Percentiles rank a stretch among this genome's conserved stretches.
phyloP scores from a whole-genome alignment of 2,329 filamentous ascomycete genomes.

The Ophiostoma angusticollis region DNA sequence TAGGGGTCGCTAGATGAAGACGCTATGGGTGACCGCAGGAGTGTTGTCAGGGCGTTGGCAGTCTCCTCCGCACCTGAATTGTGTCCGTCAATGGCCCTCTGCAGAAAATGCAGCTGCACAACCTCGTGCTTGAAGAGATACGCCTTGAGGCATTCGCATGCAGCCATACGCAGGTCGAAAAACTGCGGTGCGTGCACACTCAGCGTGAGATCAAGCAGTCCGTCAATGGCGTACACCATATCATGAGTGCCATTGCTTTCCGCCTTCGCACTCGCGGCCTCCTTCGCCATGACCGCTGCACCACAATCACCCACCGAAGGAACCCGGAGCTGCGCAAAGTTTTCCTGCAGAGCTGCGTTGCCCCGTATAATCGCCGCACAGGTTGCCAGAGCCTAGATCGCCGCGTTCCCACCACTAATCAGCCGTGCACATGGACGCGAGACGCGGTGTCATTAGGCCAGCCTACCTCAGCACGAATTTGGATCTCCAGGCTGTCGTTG shows the following conservation, averaged over 20 bases:
- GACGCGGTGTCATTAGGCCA: constrained; percentile 3
- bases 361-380: constrained; percentile 81
- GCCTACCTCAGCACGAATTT: constrained; percentile 68
- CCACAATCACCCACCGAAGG: no score
- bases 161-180: constrained; percentile 72
- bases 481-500: constrained; percentile 54
- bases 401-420: background rate
- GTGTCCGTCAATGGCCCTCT: constrained; percentile 81
- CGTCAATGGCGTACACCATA: constrained; percentile 84
- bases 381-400: constrained; percentile 62
- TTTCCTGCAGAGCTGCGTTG: constrained; percentile 70
- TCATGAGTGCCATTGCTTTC: constrained; percentile 32
- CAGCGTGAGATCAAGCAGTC: constrained; percentile 70
- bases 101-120: constrained; percentile 74
- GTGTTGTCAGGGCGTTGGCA: constrained; percentile 74
- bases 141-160: constrained; percentile 81
- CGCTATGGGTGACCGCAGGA: constrained; percentile 54
- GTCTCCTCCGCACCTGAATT: constrained; percentile 63
- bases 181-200: constrained; percentile 51
- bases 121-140: constrained; percentile 76
- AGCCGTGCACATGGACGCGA: constrained; percentile 2
- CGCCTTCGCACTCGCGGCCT: constrained; percentile 3
- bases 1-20: constrained; percentile 66
- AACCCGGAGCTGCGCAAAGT: constrained; percentile 78
- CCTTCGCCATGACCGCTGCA: no score